A percentile compares a stretch with the other conserved stretches of the same genome.
Conservation (phyloP, 331 rosid genomes). For the Malus hybrid region DNA sequence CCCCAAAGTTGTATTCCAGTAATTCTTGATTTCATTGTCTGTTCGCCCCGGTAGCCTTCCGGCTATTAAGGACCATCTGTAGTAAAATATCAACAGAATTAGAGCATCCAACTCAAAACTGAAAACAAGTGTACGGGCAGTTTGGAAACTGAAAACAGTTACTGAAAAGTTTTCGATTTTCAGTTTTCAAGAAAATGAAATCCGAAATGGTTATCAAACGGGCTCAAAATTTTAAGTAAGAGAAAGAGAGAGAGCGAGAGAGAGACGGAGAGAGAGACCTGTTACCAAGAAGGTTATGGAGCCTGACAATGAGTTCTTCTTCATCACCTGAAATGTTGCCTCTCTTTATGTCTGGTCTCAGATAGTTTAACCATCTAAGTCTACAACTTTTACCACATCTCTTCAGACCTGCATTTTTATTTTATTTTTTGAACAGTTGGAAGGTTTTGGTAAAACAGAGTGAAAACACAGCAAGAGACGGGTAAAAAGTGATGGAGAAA, state of each 20-base stretch:
- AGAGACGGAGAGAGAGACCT: constrained; percentile 8
- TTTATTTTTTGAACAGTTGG: not conserved
- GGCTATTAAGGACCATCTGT: constrained; percentile 47
- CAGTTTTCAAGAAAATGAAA: no score
- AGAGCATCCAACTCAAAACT: not conserved
- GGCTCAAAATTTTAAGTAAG: not conserved
- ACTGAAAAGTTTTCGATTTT: no score
- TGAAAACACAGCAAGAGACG: not conserved
- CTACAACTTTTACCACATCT: constrained; percentile 46
- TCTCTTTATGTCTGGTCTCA: constrained; percentile 40
- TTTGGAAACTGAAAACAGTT: no score
- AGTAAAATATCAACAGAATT: not conserved
- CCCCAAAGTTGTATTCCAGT: constrained; percentile 35
- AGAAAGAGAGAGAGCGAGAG: not conserved
- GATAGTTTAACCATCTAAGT: constrained; percentile 42
- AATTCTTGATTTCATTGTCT: constrained; percentile 50
- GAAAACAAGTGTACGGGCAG: no score
- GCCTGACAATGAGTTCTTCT: constrained; percentile 37
- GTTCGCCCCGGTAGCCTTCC: constrained; percentile 50
- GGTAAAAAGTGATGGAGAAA: not conserved
- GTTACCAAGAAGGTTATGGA: constrained; percentile 43
- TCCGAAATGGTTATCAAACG: no score
- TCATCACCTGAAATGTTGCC: constrained; percentile 38
- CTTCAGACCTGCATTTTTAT: constrained; percentile 25
- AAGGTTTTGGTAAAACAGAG: not conserved